These are phyloP conservation scores for Orbilia brochopaga DNA, from an alignment of 2,329 filamentous ascomycete genomes.

Conservation along the genomic window DNA sequence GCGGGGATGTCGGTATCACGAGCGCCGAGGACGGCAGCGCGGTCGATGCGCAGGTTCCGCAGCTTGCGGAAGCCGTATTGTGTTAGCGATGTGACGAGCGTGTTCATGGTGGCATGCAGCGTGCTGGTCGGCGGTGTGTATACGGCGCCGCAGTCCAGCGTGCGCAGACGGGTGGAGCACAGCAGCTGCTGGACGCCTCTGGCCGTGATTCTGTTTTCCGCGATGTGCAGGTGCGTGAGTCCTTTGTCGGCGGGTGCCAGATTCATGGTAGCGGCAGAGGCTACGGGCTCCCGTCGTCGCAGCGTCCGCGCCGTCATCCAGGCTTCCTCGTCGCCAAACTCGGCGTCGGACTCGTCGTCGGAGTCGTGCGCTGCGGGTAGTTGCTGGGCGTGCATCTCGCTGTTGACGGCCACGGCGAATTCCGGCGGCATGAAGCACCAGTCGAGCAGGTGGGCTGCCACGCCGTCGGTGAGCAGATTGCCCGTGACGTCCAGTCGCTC, in stretches of 20 bases:
- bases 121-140: background rate
- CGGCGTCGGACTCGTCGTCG: constrained; percentile 32
- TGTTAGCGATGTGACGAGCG: constrained; percentile 27
- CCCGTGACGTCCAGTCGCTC: constrained; percentile 51
- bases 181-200: constrained; percentile 39
- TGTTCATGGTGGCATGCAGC: constrained; percentile 6
- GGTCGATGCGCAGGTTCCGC: constrained; percentile 48
- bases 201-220: constrained; percentile 43
- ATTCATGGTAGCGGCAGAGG: background rate
- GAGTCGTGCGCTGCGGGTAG: constrained; percentile 28
- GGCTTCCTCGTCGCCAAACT: constrained; percentile 36
- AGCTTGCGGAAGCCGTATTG: constrained; percentile 52
- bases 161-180: constrained; percentile 48
- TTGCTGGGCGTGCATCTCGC: background rate
- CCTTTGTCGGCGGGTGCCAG: constrained; percentile 20
- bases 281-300: constrained; percentile 4
- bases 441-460: constrained; percentile 41
- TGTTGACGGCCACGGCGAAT: constrained; percentile 37
- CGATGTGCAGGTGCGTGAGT: constrained; percentile 50
- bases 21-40: constrained; percentile 2
- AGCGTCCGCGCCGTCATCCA: constrained; percentile 35
- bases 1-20: background rate
- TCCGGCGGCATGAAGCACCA: constrained; percentile 53
- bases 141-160: constrained; percentile 49
- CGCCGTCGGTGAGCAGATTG: constrained; percentile 51